These are phyloP conservation scores for Sugiyamaella qingdaonensis DNA, from an alignment of 805 yeast genomes.

Conservation along the genomic window DNA sequence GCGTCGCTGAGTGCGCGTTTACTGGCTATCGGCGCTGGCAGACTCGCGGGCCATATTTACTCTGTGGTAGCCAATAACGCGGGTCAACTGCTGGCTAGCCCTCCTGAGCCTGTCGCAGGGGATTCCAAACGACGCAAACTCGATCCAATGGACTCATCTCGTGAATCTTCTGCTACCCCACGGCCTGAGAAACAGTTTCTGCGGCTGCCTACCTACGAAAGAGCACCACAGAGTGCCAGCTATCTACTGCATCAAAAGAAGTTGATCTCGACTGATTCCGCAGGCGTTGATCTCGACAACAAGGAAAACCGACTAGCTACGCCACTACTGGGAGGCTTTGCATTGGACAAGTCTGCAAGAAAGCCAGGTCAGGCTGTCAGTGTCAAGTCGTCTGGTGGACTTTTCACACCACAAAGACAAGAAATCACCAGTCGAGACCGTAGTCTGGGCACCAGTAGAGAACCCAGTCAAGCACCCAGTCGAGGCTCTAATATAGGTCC, in stretches of 20 bases:
- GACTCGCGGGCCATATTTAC: not conserved
- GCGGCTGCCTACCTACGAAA: slow-evolving; percentile 1
- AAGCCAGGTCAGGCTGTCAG: too few relatives aligned
- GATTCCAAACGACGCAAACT: not conserved
- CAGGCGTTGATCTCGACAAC: too few relatives aligned
- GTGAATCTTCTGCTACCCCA: not conserved
- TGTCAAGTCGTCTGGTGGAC: slow-evolving; percentile 8
- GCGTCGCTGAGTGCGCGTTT: not conserved
- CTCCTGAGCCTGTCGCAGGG: not conserved
- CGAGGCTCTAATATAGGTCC: too few relatives aligned
- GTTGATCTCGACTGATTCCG: too few relatives aligned
- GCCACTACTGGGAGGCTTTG: not conserved
- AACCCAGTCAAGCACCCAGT: too few relatives aligned
- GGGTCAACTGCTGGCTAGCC: too few relatives aligned
- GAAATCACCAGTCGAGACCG: too few relatives aligned
- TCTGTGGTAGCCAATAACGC: not conserved
- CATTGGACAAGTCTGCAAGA: not conserved
- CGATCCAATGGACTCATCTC: not conserved
- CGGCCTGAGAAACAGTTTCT: not conserved
- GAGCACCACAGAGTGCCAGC: not conserved
- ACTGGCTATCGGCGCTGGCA: not conserved
- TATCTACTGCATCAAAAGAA: not conserved
- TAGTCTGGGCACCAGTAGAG: too few relatives aligned
- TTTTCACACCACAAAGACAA: slow-evolving; percentile 4
- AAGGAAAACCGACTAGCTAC: too few relatives aligned